Evolutionary conservation across 176 grass and related monocot genomes (phyloP).

Genomic region (Lolium perenne): DNA sequence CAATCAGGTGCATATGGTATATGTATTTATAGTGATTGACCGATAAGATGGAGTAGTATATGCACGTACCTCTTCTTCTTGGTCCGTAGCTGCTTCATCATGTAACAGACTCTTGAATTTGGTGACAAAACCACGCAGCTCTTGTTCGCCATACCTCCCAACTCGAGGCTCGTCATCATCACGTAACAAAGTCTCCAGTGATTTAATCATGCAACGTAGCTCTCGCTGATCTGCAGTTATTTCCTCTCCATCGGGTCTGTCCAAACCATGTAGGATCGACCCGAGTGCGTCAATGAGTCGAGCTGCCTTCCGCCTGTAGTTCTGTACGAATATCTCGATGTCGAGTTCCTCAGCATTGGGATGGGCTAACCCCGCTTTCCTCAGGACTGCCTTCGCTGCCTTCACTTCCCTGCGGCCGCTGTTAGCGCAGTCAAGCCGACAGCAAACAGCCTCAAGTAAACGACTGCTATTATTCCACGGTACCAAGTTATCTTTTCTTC

Average conservation of each 20-base stretch:
- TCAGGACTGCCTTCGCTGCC: neutral
- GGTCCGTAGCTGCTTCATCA: neutral
- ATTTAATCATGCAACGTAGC: neutral
- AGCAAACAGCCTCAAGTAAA: accelerated
- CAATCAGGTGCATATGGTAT: neutral
- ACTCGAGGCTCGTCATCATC: neutral
- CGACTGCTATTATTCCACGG: neutral
- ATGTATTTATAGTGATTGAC: neutral
- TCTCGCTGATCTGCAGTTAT: too few species aligned
- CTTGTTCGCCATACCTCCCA: neutral
- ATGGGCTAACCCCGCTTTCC: neutral
- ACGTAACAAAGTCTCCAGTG: neutral
- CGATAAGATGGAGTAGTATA: neutral
- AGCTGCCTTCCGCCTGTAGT: neutral
- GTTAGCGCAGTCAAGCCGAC: neutral
- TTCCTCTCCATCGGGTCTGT: neutral
- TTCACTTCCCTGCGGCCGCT: neutral
- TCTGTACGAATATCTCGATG: neutral
- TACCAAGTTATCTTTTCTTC: neutral
- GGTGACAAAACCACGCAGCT: neutral
- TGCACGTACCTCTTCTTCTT: neutral
- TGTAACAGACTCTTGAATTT: neutral
- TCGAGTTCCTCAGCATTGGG: neutral
- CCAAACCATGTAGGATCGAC: neutral
- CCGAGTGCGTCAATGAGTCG: neutral